These are phyloP conservation scores for Spergularia azorica DNA, from an alignment of 179 eudicot genomes.

Conservation along the genomic window DNA sequence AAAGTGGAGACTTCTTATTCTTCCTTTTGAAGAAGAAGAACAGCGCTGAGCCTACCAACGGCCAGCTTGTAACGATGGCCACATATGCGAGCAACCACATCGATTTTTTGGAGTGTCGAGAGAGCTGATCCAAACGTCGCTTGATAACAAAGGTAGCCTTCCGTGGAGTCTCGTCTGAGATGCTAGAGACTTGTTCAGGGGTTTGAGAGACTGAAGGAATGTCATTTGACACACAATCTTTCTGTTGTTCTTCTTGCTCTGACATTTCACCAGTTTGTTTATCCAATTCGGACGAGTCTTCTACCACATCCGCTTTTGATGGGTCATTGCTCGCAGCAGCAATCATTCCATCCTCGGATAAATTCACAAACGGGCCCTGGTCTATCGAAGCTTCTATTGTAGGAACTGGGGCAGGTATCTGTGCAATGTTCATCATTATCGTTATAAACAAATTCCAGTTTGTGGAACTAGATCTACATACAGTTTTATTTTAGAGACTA, in stretches of 20 bases:
- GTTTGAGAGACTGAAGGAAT: constrained; percentile 11
- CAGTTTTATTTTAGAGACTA: not conserved
- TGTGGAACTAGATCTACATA: not conserved
- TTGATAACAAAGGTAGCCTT: constrained; percentile 35
- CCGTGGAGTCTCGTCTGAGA: constrained; percentile 18
- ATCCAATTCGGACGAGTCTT: constrained; percentile 28
- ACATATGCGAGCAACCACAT: constrained; percentile 79
- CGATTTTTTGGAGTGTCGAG: constrained; percentile 59
- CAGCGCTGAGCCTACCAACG: constrained; percentile 66
- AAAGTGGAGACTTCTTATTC: constrained; percentile 31
- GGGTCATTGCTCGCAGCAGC: constrained; percentile 58
- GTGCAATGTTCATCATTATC: constrained; percentile 24
- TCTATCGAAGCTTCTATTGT: constrained; percentile 57
- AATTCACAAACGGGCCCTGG: constrained; percentile 70
- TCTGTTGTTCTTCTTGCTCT: constrained; percentile 26
- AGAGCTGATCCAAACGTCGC: constrained; percentile 59
- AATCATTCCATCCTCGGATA: constrained; percentile 69
- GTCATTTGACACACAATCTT: constrained; percentile 23
- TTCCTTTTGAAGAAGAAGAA: constrained; percentile 53
- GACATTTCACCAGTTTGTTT: constrained; percentile 19
- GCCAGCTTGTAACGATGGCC: constrained; percentile 72
- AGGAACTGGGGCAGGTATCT: constrained; percentile 33
- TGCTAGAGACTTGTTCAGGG: constrained; percentile 28
- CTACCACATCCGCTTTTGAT: constrained; percentile 31
- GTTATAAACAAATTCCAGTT: not conserved